Evolutionary conservation across 2,329 filamentous ascomycete species (phyloP), one percentile per base, ranked within the genome.

Genomic region (Trichoderma gracile): DNA sequence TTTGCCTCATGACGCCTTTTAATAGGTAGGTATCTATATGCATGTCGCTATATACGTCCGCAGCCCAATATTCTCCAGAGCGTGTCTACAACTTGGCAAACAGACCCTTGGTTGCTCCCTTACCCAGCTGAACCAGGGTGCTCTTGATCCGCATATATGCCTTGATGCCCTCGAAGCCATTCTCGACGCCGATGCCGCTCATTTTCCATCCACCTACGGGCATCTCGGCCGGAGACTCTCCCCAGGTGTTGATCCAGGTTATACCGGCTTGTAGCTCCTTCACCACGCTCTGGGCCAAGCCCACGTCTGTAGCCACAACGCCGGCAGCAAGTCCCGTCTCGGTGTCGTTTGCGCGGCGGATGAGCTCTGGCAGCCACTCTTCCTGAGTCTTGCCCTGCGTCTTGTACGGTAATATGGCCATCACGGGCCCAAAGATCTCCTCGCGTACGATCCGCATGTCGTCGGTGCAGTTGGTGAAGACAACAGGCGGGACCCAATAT

Each of bases 211-310:
- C 92, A 10, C 92, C 92, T 0, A 96, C 92, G 2, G 90, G 89
- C 93, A 96, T 96, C 80, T 96, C 92, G 0, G 93, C 91, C 0
- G 92, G 92, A 55, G 85, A 89, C 79, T 96, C 92, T n/a, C 93
- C 92, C 93, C 93, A 96, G 0, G 91, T 93, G 75, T 96, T 96
- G 59, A 96, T 83, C 92, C 92, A 96, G 1, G 91, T 96, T 72
- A 96, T 96, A 40, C 92, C 92, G 0, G 92, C 92, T 73, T 96
- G 84, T 5, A 96, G 79, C 71, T 86, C 82, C 25, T 84, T 82
- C 47, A 94, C 82, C 1, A 94, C 84, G 49, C 84, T 80, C 72
- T 96, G 91, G 63, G 90, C 92, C 54, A 83, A 73, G 70, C 91
- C 89, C 59, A 96, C 76, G 69, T 96, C 86, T 65, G 84, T 85